Percentiles rank a stretch among this genome's conserved stretches.
Conservation (phyloP, 495 filamentous ascomycete genomes). For the Hypoxylon crocopeplum region DNA sequence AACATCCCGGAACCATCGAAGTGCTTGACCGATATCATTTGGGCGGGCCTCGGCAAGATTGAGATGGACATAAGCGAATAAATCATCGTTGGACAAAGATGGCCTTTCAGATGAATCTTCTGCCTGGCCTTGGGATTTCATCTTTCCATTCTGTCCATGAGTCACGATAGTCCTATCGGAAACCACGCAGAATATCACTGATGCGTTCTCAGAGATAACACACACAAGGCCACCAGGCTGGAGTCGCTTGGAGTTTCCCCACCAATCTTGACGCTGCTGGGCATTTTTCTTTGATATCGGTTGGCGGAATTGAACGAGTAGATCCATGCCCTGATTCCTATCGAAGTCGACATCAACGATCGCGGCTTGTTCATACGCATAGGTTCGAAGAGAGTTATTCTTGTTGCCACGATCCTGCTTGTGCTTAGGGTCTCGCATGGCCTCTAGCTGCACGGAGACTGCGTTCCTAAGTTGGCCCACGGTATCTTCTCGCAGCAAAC, state of each 20-base stretch:
- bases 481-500: slow-evolving; percentile 71
- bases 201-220: slow-evolving; percentile 54
- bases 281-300: slow-evolving; percentile 44
- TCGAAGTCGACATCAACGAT: slow-evolving; percentile 53
- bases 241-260: slow-evolving; percentile 63
- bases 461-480: slow-evolving; percentile 68
- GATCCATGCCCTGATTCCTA: slow-evolving; percentile 57
- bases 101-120: slow-evolving; percentile 5
- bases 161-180: slow-evolving; percentile 43
- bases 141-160: slow-evolving; percentile 7
- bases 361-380: slow-evolving; percentile 50
- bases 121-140: background rate
- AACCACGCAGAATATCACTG: slow-evolving; percentile 63
- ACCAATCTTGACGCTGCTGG: slow-evolving; percentile 63
- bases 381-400: slow-evolving; percentile 37
- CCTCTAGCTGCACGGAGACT: slow-evolving; percentile 50
- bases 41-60: slow-evolving; percentile 40
- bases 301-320: slow-evolving; percentile 64
- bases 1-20: slow-evolving; percentile 36
- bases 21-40: slow-evolving; percentile 39
- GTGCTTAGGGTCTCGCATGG: slow-evolving; percentile 17
- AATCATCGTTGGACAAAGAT: slow-evolving; percentile 38
- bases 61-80: slow-evolving; percentile 35
- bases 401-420: slow-evolving; percentile 13
- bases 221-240: slow-evolving; percentile 66